Evolutionary conservation across 2,329 filamentous ascomycete species (phyloP).

Genomic region (Hirsutella rhossiliensis): DNA sequence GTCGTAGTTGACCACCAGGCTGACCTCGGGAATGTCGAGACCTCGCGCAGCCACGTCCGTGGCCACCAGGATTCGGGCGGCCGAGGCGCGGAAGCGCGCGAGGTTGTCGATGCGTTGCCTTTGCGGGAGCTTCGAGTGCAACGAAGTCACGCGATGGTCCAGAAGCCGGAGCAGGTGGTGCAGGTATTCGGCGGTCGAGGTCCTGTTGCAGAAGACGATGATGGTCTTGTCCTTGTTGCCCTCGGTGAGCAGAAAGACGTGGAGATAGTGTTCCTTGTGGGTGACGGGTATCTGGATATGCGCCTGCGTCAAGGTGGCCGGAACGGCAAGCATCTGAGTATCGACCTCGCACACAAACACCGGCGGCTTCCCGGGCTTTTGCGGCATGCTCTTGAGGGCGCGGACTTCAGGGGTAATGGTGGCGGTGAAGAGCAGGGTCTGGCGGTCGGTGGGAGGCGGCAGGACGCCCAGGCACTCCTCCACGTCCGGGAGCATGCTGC

Average conservation of each 20-base stretch:
- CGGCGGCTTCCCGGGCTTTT: constrained; percentile 55
- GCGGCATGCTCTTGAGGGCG: constrained; percentile 67
- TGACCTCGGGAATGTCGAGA: constrained; percentile 89
- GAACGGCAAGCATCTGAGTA: constrained; percentile 63
- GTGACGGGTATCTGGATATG: constrained; percentile 84
- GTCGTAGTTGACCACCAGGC: constrained; percentile 88
- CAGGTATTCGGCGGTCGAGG: constrained; percentile 74
- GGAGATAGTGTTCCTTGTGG: constrained; percentile 89
- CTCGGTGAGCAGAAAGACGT: constrained; percentile 73
- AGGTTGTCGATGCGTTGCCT: constrained; percentile 78
- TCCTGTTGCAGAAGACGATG: constrained; percentile 94
- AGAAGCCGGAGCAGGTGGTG: constrained; percentile 80
- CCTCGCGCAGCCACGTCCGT: constrained; percentile 92
- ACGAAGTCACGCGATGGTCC: constrained; percentile 77
- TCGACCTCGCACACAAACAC: constrained; percentile 87
- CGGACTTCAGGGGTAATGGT: constrained; percentile 89
- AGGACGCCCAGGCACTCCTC: constrained; percentile 77
- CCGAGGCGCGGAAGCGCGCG: constrained; percentile 78
- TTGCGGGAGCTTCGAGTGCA: constrained; percentile 82
- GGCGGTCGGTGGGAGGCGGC: constrained; percentile 65
- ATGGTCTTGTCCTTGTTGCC: constrained; percentile 62
- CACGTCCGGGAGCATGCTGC: constrained; percentile 90
- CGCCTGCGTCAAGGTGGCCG: constrained; percentile 67
- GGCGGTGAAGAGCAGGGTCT: constrained; percentile 91
- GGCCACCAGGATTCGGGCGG: constrained; percentile 80